phyloP scores from a whole-genome alignment of 2,329 filamentous ascomycete species.

The Penicillium sclerotiorum region DNA sequence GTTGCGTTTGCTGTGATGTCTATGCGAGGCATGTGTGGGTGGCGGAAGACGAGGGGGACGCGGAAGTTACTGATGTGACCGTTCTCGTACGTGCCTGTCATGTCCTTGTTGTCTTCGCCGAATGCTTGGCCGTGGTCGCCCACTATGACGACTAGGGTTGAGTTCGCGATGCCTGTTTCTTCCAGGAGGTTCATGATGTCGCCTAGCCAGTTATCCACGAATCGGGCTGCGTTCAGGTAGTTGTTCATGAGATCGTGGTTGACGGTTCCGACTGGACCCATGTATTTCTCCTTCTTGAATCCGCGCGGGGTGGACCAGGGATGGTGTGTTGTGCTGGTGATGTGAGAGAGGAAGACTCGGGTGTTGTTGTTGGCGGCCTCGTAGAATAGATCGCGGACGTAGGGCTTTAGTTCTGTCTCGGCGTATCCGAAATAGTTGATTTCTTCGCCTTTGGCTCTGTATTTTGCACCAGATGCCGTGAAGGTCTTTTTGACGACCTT shows the following conservation, averaged over 20 bases:
- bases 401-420: conserved; percentile 46
- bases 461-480: conserved; percentile 32
- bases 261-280: conserved; percentile 23
- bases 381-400: conserved; percentile 33
- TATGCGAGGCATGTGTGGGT: conserved; percentile 48
- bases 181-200: conserved; percentile 47
- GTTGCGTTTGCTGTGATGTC: conserved; percentile 47
- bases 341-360: conserved; percentile 37
- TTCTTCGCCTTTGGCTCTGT: conserved; percentile 34
- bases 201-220: conserved; percentile 49
- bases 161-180: conserved; percentile 47
- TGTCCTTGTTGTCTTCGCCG: conserved; percentile 43
- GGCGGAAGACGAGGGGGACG: conserved; percentile 50
- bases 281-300: conserved; percentile 32
- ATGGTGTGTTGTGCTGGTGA: conserved; percentile 46
- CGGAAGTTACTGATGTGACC: conserved; percentile 50
- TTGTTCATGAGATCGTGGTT: conserved; percentile 43
- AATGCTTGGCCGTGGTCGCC: conserved; percentile 52
- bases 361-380: conserved; percentile 33
- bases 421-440: conserved; percentile 51
- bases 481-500: conserved; percentile 33
- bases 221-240: conserved; percentile 50
- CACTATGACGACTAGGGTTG: conserved; percentile 51
- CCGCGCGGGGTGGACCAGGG: conserved; percentile 44
- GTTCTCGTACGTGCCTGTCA: conserved; percentile 49